Evolutionary conservation across 495 filamentous ascomycete species (phyloP), one percentile per base, ranked within the genome.

Genomic region (Tetracladium marchalianum): DNA sequence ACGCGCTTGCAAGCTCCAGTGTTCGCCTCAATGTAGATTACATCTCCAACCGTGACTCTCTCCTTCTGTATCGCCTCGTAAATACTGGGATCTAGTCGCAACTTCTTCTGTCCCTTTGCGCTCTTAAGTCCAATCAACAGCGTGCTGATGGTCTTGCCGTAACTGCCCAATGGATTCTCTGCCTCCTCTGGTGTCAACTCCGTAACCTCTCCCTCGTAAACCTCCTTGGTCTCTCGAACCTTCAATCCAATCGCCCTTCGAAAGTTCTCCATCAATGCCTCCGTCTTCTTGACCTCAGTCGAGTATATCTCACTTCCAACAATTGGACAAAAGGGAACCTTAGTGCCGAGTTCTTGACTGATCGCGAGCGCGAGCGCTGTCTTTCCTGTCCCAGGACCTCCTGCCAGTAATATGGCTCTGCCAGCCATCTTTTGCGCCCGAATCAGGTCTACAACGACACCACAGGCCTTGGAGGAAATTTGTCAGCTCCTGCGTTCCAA

Each of bases 51-150:
- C 0, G 88, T 84, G 40, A 98, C 92, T 13, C 90, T 74, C 72
- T 98, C 92, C 71, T 96, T 96, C 66, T 96, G 93, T 51, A 98
- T 92, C 27, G 90, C 90, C 67, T 98, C 92, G 73, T 97, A 98
- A 60, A 98, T 96, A 61, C 86, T 93, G 3, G 92, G 92, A 60
- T 98, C 92, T 33, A 98, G 71, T 34, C 90, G 82, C 48, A 98
- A 74, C 72, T 96, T 97, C 77, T 98, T 98, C 50, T 88, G 92
- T 16, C 92, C 92, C 64, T 84, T 85, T 22, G 83, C 84, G 37
- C 87, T 92, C 72, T 95, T 92, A 55, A 95, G 66, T 4, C 84
- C 84, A 51, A 95, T 88, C 43, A 95, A 74, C 22, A 95, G 67
- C 56, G 90, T 90, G 62, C 81, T 85, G 61, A 96, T 94, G 10